Evolutionary conservation across 116 monocot species (phyloP), one percentile per base, ranked within the genome.

Genomic region (Phalaenopsis hybrid): DNA sequence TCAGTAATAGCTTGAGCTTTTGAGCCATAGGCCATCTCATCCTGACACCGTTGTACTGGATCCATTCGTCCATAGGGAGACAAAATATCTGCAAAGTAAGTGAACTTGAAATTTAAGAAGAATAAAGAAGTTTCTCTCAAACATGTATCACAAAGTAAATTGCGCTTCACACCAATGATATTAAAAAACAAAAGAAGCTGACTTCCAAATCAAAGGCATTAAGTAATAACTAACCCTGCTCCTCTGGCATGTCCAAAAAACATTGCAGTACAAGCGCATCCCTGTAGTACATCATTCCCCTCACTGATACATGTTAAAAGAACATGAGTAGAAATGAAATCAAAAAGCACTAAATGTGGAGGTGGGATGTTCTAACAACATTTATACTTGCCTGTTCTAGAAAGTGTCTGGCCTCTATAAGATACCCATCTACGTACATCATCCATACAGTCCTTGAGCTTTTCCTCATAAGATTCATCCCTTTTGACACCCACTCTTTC

Each of bases 261-360:
- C 88, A 88, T 81, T 96, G 96, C 52, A 92, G 82, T 61, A 92
- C 84, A 85, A 96, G 86, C 41, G 94, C 96, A 55, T 81, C 75
- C 55, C 91, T 89, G 44, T 96, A 96, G 81, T 96, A 96, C 96
- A 96, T 96, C 96, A 96, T 96, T 81, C 96, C 94, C 85, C 96
- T 92, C 57, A 96, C 96, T 96, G 86, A 70, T 31, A 28, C 11
- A 77, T 33, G 52, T 18, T 41, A 5, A 79, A 88, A 81, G 28
- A 17, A 33, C 70, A 44, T 41, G 1, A 81, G 57, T 59, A 55
- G 46, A 28, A 28, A 52, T 51, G 25, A 49, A 88, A 79, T 70
- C 15, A 68, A 5, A 69, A 28, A 37, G 55, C 4, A 16, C 43
- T 77, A 15, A 10, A 34, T n/a, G 44, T 43, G 15, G 45, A 80